phyloP scores from a whole-genome alignment of 441 rosid genomes.

The Capsella rubella region DNA sequence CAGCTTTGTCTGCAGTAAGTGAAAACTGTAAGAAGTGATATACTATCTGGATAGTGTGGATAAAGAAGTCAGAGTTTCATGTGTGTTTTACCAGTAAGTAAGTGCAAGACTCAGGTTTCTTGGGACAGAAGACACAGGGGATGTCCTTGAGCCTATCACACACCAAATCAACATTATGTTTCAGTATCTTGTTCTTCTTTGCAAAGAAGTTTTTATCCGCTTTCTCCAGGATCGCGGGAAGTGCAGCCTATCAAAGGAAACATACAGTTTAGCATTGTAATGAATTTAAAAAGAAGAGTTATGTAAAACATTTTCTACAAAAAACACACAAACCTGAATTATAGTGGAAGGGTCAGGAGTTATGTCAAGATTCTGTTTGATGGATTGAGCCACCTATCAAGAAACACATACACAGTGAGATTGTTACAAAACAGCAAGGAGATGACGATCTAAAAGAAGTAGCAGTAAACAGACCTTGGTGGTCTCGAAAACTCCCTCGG shows the following conservation, averaged over 20 bases:
- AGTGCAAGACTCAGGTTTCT: conserved; percentile 63
- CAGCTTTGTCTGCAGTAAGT: conserved; percentile 52
- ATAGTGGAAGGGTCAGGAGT: conserved; percentile 66
- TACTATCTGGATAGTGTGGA: background rate
- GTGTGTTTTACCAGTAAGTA: conserved; percentile 29
- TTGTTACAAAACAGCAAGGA: conserved; percentile 7
- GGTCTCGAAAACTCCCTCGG: conserved; percentile 48
- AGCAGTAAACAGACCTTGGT: conserved; percentile 48
- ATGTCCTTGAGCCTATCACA: conserved; percentile 59
- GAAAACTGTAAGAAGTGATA: background rate
- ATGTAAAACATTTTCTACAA: background rate
- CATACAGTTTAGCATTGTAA: background rate
- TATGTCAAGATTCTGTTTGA: conserved; percentile 48
- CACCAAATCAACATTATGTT: conserved; percentile 58
- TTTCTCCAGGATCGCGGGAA: conserved; percentile 68
- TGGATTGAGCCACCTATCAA: conserved; percentile 53
- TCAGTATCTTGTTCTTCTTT: conserved; percentile 50
- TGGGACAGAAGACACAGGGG: conserved; percentile 62
- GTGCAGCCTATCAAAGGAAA: conserved; percentile 62
- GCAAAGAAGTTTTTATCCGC: conserved; percentile 64
- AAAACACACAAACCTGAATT: conserved; percentile 59
- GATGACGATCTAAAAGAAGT: background rate
- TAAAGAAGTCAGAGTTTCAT: background rate
- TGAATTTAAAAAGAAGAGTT: background rate
- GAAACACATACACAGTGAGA: conserved; percentile 10